Conservation (phyloP, 2,329 filamentous ascomycete species). For the Phyllachora maydis region DNA sequence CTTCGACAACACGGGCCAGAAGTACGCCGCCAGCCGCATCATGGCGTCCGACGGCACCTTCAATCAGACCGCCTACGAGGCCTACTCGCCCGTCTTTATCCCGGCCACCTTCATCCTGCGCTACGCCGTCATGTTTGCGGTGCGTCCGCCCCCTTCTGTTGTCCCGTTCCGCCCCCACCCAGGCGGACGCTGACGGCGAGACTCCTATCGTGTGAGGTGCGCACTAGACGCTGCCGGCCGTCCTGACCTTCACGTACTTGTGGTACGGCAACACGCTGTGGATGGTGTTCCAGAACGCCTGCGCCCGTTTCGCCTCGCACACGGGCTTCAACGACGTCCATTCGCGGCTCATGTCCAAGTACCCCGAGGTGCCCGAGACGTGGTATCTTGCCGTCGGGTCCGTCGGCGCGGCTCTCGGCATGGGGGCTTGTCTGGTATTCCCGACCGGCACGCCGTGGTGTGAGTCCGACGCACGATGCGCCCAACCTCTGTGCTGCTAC, state of each 20-base stretch:
- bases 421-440: too few relatives aligned
- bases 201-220: background rate
- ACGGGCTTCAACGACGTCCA: background rate
- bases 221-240: constrained; percentile 32
- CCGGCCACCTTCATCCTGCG: constrained; percentile 77
- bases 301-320: background rate
- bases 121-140: constrained; percentile 73
- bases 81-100: constrained; percentile 69
- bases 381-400: too few relatives aligned
- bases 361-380: background rate
- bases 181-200: too few relatives aligned
- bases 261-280: constrained; percentile 75
- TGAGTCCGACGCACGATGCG: too few relatives aligned
- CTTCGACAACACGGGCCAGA: constrained; percentile 64
- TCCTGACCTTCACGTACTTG: constrained; percentile 62
- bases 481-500: too few relatives aligned
- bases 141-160: constrained; percentile 14
- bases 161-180: too few relatives aligned
- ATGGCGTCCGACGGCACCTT: constrained; percentile 62
- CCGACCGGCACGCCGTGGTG: too few relatives aligned
- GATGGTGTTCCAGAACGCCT: constrained; percentile 12
- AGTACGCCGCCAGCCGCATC: constrained; percentile 67
- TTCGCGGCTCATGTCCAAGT: background rate
- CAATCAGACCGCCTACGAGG: constrained; percentile 52
- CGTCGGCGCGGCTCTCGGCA: too few relatives aligned